Conservation (phyloP, 2,329 filamentous ascomycete species). For the Fusarium tuaranense region DNA sequence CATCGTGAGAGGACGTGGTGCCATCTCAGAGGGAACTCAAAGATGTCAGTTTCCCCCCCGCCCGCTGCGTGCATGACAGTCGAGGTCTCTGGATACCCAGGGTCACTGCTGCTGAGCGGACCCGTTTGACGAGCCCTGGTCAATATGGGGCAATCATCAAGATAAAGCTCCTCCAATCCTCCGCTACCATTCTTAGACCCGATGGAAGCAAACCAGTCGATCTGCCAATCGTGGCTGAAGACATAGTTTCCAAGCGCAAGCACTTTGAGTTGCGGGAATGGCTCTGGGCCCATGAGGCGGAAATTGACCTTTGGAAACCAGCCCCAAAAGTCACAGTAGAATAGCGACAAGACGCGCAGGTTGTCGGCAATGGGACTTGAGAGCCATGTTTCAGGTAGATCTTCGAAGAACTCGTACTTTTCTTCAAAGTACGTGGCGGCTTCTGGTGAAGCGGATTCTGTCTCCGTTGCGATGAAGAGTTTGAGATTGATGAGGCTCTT, state of each 20-base stretch:
- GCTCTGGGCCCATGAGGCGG: constrained; percentile 14
- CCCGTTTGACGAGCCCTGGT: not conserved
- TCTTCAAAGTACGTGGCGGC: not conserved
- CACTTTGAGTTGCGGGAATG: constrained; percentile 53
- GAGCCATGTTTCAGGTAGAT: constrained; percentile 41
- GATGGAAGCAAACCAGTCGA: constrained; percentile 59
- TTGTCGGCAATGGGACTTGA: constrained; percentile 20
- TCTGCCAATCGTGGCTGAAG: constrained; percentile 58
- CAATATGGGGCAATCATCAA: constrained; percentile 57
- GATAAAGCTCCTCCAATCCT: constrained; percentile 52
- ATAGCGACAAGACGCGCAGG: constrained; percentile 54
- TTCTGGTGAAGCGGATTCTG: not conserved
- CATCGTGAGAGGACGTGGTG: constrained; percentile 9
- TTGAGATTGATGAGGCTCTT: constrained; percentile 14
- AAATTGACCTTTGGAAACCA: constrained; percentile 55
- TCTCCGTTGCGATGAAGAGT: not conserved
- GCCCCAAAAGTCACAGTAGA: constrained; percentile 52
- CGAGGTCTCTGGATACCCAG: not conserved
- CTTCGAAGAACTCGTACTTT: not conserved
- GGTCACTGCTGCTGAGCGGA: not conserved
- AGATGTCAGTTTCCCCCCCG: not conserved
- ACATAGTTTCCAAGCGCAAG: constrained; percentile 55
- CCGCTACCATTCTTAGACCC: constrained; percentile 22
- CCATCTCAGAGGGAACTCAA: constrained; percentile 1
- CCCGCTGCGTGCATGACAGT: not conserved